Evolutionary conservation across 164 flowering plant species (phyloP).

Genomic region (Stephania yunnanensis): DNA sequence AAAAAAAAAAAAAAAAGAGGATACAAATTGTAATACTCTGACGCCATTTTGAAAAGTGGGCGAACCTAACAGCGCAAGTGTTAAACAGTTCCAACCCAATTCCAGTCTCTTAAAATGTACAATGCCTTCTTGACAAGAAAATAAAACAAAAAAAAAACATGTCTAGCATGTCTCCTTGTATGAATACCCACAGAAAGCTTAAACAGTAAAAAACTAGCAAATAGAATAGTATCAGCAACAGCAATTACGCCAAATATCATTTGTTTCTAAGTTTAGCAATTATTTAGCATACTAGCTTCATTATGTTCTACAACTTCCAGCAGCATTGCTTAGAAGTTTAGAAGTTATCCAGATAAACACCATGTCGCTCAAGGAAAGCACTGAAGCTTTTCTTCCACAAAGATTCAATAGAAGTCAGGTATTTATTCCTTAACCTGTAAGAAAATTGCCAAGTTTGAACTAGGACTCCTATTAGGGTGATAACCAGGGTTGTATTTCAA

Average conservation of each 20-base stretch:
- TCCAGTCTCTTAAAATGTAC: too few relatives aligned
- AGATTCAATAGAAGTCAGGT: background rate
- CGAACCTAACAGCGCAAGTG: too few relatives aligned
- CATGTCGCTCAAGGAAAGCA: background rate
- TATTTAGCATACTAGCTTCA: background rate
- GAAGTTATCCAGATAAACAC: background rate
- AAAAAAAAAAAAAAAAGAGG: too few relatives aligned
- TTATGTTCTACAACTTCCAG: background rate
- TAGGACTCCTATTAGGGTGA: constrained; percentile 5
- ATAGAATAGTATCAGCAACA: background rate
- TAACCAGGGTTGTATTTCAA: constrained; percentile 7
- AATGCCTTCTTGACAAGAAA: too few relatives aligned
- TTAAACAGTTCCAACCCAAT: too few relatives aligned
- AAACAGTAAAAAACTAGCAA: too few relatives aligned
- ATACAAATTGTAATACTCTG: too few relatives aligned
- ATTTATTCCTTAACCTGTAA: background rate
- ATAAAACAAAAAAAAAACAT: too few relatives aligned
- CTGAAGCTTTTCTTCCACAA: background rate
- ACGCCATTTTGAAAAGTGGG: too few relatives aligned
- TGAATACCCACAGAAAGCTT: background rate
- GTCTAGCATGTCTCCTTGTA: too few relatives aligned
- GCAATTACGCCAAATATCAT: background rate
- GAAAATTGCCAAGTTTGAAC: background rate
- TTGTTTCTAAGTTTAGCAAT: background rate
- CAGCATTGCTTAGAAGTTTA: background rate